Conservation (phyloP, 1,284 basidiomycete species). For the Cutaneotrichosporon sp. region DNA sequence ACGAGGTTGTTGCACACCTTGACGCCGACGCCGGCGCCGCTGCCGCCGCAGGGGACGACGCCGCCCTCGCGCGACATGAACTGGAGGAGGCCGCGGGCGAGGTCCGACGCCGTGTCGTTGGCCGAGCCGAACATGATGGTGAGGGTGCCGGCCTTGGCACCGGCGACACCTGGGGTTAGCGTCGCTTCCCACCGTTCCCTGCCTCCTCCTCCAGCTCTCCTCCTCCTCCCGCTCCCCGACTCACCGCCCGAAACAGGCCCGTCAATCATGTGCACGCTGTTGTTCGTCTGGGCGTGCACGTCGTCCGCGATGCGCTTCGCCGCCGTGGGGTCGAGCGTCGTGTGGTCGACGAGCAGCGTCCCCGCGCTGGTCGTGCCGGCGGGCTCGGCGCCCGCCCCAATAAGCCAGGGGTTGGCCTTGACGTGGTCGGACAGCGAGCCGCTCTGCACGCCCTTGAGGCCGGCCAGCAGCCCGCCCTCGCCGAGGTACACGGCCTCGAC, state of each 20-base stretch:
- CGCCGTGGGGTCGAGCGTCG: conserved; percentile 49
- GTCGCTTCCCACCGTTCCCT: too few relatives aligned
- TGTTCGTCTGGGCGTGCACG: conserved; percentile 35
- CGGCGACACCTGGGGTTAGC: conserved; percentile 35
- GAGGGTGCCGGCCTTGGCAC: conserved; percentile 40
- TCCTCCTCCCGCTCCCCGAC: conserved; percentile 10
- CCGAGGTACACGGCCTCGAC: conserved; percentile 55
- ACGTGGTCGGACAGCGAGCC: conserved; percentile 53
- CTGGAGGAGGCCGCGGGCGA: conserved; percentile 42
- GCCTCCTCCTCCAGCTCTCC: too few relatives aligned
- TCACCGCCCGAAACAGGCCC: conserved; percentile 49
- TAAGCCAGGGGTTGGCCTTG: conserved; percentile 40
- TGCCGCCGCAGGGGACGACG: conserved; percentile 44
- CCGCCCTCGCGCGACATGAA: conserved; percentile 45
- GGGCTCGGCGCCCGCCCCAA: conserved; percentile 5
- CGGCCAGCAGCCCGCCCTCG: conserved; percentile 30
- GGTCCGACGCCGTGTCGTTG: conserved; percentile 27
- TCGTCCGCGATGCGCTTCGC: conserved; percentile 37
- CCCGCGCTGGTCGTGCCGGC: conserved; percentile 21
- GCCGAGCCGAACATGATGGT: conserved; percentile 51
- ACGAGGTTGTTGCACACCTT: conserved; percentile 53
- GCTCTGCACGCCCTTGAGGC: conserved; percentile 53
- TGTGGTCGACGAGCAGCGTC: conserved; percentile 50
- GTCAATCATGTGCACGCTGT: conserved; percentile 43
- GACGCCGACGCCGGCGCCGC: conserved; percentile 46